phyloP scores from a whole-genome alignment of 192 early-diverging fungal genomes.

The Umbelopsis ramanniana region DNA sequence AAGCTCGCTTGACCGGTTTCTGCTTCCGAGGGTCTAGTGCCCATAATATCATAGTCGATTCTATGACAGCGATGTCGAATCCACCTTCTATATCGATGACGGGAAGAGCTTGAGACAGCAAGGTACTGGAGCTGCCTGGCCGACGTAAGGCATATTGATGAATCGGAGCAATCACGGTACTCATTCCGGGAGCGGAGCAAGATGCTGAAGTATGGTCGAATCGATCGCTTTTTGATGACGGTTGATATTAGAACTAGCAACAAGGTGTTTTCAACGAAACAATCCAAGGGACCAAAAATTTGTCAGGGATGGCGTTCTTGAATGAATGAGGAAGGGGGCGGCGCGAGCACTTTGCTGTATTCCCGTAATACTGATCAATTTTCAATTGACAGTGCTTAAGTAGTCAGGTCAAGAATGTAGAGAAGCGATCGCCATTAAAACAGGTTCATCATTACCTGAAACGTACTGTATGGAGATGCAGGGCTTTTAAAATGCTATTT shows the following conservation, averaged over 20 bases:
- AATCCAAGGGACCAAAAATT: background rate
- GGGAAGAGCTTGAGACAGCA: background rate
- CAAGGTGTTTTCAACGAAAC: background rate
- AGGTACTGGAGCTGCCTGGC: background rate
- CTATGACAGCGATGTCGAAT: slow-evolving; percentile 16
- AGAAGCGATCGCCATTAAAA: too few relatives aligned
- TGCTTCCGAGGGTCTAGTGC: slow-evolving; percentile 15
- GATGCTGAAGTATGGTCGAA: background rate
- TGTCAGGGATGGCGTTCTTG: background rate
- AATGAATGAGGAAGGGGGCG: too few relatives aligned
- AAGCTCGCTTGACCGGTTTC: slow-evolving; percentile 14
- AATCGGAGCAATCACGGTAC: slow-evolving; percentile 13
- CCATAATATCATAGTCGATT: slow-evolving; percentile 19
- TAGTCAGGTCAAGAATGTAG: too few relatives aligned
- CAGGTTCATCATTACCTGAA: too few relatives aligned
- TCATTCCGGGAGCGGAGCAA: slow-evolving; percentile 22
- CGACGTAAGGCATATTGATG: background rate
- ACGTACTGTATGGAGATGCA: too few relatives aligned
- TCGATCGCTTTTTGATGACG: background rate
- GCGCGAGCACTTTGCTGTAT: too few relatives aligned
- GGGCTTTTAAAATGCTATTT: too few relatives aligned
- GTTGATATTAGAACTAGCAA: background rate
- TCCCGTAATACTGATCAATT: too few relatives aligned
- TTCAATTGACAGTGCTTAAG: too few relatives aligned
- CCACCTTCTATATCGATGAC: background rate